These are phyloP conservation scores for Xylaria multiplex DNA, from an alignment of 2,329 filamentous ascomycete genomes.

Conservation along the genomic window DNA sequence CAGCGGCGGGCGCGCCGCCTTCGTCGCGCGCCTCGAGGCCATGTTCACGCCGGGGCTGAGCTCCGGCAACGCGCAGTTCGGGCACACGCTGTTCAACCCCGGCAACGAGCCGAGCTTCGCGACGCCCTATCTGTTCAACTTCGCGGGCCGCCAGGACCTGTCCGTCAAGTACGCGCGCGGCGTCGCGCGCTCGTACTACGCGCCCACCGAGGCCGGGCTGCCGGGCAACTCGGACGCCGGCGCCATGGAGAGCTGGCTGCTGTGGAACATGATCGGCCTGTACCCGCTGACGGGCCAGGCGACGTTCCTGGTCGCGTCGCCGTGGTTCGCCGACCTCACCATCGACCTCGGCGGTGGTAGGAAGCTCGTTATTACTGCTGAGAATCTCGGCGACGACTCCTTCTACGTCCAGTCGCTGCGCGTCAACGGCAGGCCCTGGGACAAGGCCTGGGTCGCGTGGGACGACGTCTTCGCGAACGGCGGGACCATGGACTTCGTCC, in stretches of 20 bases:
- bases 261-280: conserved; percentile 75
- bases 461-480: conserved; percentile 72
- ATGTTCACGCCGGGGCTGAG: conserved; percentile 65
- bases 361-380: conserved; percentile 63
- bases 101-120: conserved; percentile 68
- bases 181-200: conserved; percentile 69
- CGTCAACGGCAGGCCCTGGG: conserved; percentile 72
- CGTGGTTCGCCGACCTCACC: conserved; percentile 69
- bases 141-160: conserved; percentile 69
- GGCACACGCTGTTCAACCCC: conserved; percentile 71
- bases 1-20: conserved; percentile 64
- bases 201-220: conserved; percentile 63
- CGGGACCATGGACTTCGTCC: conserved; percentile 70
- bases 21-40: conserved; percentile 67
- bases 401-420: conserved; percentile 73
- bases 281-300: conserved; percentile 76
- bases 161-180: conserved; percentile 67
- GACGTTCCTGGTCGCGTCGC: conserved; percentile 72
- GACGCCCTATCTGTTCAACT: conserved; percentile 76
- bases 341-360: conserved; percentile 67
- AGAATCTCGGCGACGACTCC: conserved; percentile 58
- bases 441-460: conserved; percentile 73
- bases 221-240: conserved; percentile 78
- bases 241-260: conserved; percentile 76
- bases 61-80: conserved; percentile 55